Conservation (phyloP, 1,284 basidiomycete genomes). For the Hymenochaete sp. region DNA sequence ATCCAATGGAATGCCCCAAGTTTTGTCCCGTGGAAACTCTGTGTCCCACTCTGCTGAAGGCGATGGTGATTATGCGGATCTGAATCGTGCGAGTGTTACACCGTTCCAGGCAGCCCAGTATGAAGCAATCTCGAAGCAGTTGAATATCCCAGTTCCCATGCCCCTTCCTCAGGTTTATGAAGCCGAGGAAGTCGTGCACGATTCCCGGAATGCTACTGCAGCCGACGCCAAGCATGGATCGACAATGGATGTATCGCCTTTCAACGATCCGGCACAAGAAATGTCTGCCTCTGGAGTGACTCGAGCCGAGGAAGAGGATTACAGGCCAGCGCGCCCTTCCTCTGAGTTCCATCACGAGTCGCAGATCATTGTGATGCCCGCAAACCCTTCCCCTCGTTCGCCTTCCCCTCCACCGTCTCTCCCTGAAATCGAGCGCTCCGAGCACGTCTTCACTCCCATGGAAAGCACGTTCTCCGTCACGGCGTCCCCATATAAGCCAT, state of each 20-base stretch:
- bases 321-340: slow-evolving; percentile 22
- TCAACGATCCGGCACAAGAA: slow-evolving; percentile 10
- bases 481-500: slow-evolving; percentile 25
- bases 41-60: slow-evolving; percentile 5
- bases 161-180: slow-evolving; percentile 30
- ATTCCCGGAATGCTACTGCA: background rate
- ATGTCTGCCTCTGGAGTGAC: background rate
- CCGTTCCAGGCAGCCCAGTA: slow-evolving; percentile 69
- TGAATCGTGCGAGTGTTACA: slow-evolving; percentile 56
- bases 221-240: background rate
- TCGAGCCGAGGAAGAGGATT: slow-evolving; percentile 12
- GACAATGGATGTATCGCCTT: background rate
- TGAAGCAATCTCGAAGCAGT: slow-evolving; percentile 50
- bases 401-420: slow-evolving; percentile 43
- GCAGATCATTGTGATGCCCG: slow-evolving; percentile 31
- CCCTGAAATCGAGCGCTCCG: slow-evolving; percentile 38
- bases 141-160: slow-evolving; percentile 38
- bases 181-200: slow-evolving; percentile 22
- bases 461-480: slow-evolving; percentile 27
- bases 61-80: slow-evolving; percentile 40
- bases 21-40: slow-evolving; percentile 10
- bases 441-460: slow-evolving; percentile 30
- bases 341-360: slow-evolving; percentile 31
- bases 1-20: slow-evolving; percentile 6
- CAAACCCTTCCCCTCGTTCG: slow-evolving; percentile 32